A percentile compares a stretch with the other conserved stretches of the same genome.
Evolutionary conservation across 2,329 filamentous ascomycete genomes (phyloP).

Genomic region (Xylaria sp.): DNA sequence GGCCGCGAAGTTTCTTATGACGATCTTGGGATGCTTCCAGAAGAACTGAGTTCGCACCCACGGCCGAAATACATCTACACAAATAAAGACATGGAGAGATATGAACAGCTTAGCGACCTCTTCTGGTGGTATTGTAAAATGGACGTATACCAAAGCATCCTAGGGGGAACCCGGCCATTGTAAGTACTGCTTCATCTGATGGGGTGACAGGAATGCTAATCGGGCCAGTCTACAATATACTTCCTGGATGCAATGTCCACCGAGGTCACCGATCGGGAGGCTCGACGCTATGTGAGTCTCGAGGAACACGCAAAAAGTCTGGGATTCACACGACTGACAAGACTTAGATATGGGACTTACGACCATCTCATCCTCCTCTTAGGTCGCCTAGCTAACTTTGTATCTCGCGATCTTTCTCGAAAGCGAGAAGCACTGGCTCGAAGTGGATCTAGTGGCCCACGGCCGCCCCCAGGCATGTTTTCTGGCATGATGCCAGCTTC

Average conservation of each 20-base stretch:
- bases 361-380: constrained; percentile 87
- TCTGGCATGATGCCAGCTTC: constrained; percentile 62
- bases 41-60: constrained; percentile 37
- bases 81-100: constrained; percentile 74
- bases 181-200: constrained; percentile 55
- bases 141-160: constrained; percentile 87
- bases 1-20: constrained; percentile 58
- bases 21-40: constrained; percentile 53
- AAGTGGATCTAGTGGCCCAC: constrained; percentile 59
- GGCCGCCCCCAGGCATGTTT: constrained; percentile 54
- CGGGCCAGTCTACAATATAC: constrained; percentile 73
- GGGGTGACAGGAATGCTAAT: constrained; percentile 13
- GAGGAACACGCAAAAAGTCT: not conserved
- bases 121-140: constrained; percentile 98
- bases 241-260: constrained; percentile 85
- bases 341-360: constrained; percentile 78
- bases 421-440: constrained; percentile 73
- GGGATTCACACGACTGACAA: constrained; percentile 33
- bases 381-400: constrained; percentile 79
- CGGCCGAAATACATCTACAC: constrained; percentile 46
- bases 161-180: constrained; percentile 86
- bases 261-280: constrained; percentile 78
- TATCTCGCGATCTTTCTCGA: constrained; percentile 74
- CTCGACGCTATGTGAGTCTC: constrained; percentile 70
- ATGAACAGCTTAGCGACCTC: constrained; percentile 81